phyloP scores from a whole-genome alignment of 2,329 filamentous ascomycete genomes.

The Neophaeococcomyces aloes region DNA sequence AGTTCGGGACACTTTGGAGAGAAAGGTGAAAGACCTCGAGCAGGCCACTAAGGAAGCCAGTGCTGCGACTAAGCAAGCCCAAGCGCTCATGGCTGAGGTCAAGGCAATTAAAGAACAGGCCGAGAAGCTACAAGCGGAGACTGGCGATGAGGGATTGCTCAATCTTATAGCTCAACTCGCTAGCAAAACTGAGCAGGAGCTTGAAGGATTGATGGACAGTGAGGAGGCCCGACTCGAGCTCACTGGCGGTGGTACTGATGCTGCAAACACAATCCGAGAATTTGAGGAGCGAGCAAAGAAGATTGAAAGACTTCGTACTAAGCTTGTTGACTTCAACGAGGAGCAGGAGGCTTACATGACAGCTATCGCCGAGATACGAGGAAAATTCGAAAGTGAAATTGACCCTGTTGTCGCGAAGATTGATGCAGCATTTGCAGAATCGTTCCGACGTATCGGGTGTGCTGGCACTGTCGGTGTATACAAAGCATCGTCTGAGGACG shows the following conservation, averaged over 20 bases:
- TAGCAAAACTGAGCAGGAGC: conserved; percentile 47
- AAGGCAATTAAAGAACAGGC: conserved; percentile 23
- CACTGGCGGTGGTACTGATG: conserved; percentile 51
- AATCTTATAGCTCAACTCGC: conserved; percentile 18
- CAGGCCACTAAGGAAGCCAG: conserved; percentile 21
- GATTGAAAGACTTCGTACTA: conserved; percentile 51
- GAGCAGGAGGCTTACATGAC: conserved; percentile 45
- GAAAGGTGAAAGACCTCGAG: conserved; percentile 32
- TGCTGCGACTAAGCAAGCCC: conserved; percentile 16
- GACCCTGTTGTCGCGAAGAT: conserved; percentile 70
- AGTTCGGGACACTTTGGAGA: conserved; percentile 41
- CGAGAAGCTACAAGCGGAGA: conserved; percentile 20
- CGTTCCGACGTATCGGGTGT: conserved; percentile 88
- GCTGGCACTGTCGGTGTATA: conserved; percentile 80
- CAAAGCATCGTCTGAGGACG: conserved; percentile 48
- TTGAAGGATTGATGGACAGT: conserved; percentile 63
- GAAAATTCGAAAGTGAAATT: conserved; percentile 71
- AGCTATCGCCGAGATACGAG: conserved; percentile 56
- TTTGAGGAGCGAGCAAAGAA: conserved; percentile 60
- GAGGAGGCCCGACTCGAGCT: conserved; percentile 67
- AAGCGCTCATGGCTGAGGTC: conserved; percentile 11
- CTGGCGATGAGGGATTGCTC: conserved; percentile 11
- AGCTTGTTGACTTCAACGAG: conserved; percentile 7
- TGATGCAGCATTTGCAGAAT: conserved; percentile 82
- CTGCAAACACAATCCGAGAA: conserved; percentile 63